Percentiles rank a stretch among this genome's conserved stretches.
These are phyloP conservation scores for Fusarium fujikuroi DNA, from an alignment of 2,329 filamentous ascomycete species.

Conservation along the genomic window DNA sequence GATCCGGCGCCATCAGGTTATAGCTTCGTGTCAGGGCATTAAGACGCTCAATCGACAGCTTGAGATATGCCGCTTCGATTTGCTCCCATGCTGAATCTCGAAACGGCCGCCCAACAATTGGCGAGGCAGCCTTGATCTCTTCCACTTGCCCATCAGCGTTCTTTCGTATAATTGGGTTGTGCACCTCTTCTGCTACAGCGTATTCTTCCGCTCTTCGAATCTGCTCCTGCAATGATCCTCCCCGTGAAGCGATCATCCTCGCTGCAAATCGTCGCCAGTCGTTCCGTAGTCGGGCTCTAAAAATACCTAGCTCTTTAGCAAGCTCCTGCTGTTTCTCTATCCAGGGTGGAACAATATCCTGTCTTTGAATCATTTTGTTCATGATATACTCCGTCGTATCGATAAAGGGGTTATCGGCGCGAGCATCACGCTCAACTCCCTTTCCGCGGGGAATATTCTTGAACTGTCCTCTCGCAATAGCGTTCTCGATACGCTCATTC, in stretches of 20 bases:
- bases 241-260: slow-evolving; percentile 78
- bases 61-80: slow-evolving; percentile 79
- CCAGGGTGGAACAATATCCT: slow-evolving; percentile 96
- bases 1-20: slow-evolving; percentile 91
- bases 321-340: slow-evolving; percentile 98
- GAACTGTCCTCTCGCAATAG: slow-evolving; percentile 92
- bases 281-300: slow-evolving; percentile 77
- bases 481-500: slow-evolving; percentile 92
- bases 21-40: slow-evolving; percentile 87
- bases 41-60: slow-evolving; percentile 78
- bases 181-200: slow-evolving; percentile 76
- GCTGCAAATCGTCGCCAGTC: slow-evolving; percentile 90
- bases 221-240: slow-evolving; percentile 79
- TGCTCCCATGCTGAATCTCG: slow-evolving; percentile 81
- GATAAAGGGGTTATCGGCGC: slow-evolving; percentile 87
- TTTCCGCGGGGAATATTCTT: slow-evolving; percentile 83
- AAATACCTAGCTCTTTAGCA: slow-evolving; percentile 72
- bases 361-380: slow-evolving; percentile 98
- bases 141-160: slow-evolving; percentile 55
- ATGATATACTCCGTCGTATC: slow-evolving; percentile 98
- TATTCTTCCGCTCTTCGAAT: slow-evolving; percentile 77
- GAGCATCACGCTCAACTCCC: slow-evolving; percentile 81
- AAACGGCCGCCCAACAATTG: slow-evolving; percentile 65
- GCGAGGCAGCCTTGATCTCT: slow-evolving; percentile 50
- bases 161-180: slow-evolving; percentile 66